Conservation (phyloP, 176 grass and related monocot species). For the Elaeis guineensis region DNA sequence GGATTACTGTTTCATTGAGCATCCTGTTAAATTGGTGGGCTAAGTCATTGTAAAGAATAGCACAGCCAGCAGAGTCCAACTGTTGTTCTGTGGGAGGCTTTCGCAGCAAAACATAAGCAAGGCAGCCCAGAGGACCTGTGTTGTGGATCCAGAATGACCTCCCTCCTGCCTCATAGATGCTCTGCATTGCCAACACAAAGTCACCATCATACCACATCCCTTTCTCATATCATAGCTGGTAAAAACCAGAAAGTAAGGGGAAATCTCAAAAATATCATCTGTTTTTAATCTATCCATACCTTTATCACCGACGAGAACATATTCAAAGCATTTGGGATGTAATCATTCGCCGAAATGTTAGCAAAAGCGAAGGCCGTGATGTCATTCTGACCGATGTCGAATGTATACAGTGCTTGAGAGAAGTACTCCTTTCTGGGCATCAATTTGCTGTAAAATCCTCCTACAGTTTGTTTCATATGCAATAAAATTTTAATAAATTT, state of each 20-base stretch:
- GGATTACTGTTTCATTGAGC: constrained; percentile 13
- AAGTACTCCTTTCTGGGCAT: constrained; percentile 14
- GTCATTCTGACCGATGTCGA: constrained; percentile 25
- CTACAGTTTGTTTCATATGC: not conserved
- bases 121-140: constrained; percentile 17
- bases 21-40: constrained; percentile 11
- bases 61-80: constrained; percentile 5
- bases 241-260: no score
- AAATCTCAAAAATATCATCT: no score
- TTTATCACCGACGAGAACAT: constrained; percentile 4
- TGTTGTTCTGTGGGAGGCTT: not conserved
- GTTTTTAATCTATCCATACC: not conserved
- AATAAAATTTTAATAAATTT: no score
- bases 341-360: not conserved
- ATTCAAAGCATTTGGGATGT: constrained; percentile 6
- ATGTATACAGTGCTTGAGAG: constrained; percentile 6
- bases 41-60: not conserved
- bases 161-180: constrained; percentile 9
- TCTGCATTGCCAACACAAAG: not conserved
- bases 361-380: constrained; percentile 1
- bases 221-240: no score
- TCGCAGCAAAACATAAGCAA: constrained; percentile 12
- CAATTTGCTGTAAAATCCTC: not conserved
- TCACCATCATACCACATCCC: no score
- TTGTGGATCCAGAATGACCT: constrained; percentile 35